phyloP scores from a whole-genome alignment of 306 rosid genomes.

The Medicago truncatula region MtrunA17r5.0-ANR NC_053047.1:40896001-40896500 shows the following conservation, averaged over 20 bases:
- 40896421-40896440: constrained; percentile 69
- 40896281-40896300: constrained; percentile 77
- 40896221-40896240: not conserved
- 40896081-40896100: no score
- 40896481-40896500: constrained; percentile 79
- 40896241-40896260: not conserved
- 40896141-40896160: no score
- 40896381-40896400: constrained; percentile 59
- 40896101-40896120: no score
- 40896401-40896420: constrained; percentile 58
- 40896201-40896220: no score
- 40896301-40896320: constrained; percentile 78
- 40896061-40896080: no score
- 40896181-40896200: no score
- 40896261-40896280: not conserved
- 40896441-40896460: constrained; percentile 70
- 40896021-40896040: no score
- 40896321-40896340: constrained; percentile 62
- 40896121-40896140: no score
- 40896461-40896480: constrained; percentile 60
- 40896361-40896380: constrained; percentile 77
- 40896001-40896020: no score
- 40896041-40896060: no score
- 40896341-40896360: constrained; percentile 71
- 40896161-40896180: no score